Conservation (phyloP, 106 monocot species). For the Allium sativum region DNA sequence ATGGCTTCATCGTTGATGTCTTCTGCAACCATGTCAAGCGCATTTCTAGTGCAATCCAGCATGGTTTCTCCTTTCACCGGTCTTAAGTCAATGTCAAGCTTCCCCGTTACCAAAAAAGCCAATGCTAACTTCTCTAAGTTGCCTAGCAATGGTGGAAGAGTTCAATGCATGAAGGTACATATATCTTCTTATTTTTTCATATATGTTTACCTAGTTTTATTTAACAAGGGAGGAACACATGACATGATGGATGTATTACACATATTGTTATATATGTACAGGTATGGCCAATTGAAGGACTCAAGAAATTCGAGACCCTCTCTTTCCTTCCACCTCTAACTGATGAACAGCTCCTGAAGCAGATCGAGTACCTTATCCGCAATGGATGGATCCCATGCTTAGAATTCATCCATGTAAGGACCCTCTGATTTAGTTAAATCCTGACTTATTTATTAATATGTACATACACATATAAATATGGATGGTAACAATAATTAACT, state of each 20-base stretch:
- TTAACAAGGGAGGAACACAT: not conserved
- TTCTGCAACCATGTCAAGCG: no score
- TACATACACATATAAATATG: not conserved
- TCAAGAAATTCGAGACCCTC: slow-evolving; percentile 69
- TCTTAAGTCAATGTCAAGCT: no score
- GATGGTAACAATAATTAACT: not conserved
- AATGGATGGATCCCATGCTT: slow-evolving; percentile 42
- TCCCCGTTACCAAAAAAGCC: no score
- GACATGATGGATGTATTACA: no score
- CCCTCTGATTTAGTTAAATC: not conserved
- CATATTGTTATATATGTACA: not conserved
- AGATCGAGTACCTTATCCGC: slow-evolving; percentile 46
- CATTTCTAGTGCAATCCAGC: no score
- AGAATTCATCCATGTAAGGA: slow-evolving; percentile 39
- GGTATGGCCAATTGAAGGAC: slow-evolving; percentile 59
- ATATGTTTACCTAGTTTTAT: no score
- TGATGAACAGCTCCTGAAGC: slow-evolving; percentile 23
- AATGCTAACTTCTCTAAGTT: no score
- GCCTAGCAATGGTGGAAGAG: no score
- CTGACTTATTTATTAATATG: not conserved
- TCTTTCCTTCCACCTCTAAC: slow-evolving; percentile 49
- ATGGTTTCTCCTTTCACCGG: no score
- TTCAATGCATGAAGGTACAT: no score
- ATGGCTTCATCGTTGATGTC: no score
- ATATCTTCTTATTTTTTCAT: no score